Percentiles rank a stretch among this genome's conserved stretches.
These are phyloP conservation scores for Diaporthe humulicola DNA, from an alignment of 2,329 filamentous ascomycete species.

Conservation along the genomic window DNA sequence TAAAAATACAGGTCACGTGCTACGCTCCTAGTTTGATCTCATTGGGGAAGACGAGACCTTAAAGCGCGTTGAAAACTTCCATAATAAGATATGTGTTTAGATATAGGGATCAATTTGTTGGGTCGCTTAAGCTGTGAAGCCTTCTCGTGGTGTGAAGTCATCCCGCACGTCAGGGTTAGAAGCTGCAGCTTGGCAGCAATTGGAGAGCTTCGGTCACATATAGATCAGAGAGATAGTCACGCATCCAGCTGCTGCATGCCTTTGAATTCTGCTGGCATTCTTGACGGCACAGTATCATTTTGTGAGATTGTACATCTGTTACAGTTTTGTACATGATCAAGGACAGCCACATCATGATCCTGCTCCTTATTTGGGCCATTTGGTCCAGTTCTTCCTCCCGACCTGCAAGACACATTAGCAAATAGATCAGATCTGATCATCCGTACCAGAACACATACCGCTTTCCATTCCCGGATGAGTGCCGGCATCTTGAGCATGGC, in stretches of 20 bases:
- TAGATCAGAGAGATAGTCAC: background rate
- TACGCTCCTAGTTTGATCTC: background rate
- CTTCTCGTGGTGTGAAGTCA: background rate
- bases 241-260: background rate
- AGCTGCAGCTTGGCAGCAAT: constrained; percentile 10
- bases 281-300: background rate
- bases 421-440: background rate
- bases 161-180: background rate
- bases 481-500: constrained; percentile 97
- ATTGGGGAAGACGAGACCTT: background rate
- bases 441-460: constrained; percentile 68
- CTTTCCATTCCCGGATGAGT: constrained; percentile 93
- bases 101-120: background rate
- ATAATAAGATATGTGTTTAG: background rate
- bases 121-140: background rate
- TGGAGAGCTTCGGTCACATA: constrained; percentile 1
- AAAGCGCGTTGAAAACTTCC: background rate
- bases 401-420: constrained; percentile 59
- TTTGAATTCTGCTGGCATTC: background rate
- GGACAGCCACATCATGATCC: background rate
- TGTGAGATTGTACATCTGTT: background rate
- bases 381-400: constrained; percentile 68
- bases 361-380: constrained; percentile 67
- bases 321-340: constrained; percentile 28
- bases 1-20: constrained; percentile 37